A percentile compares a stretch with the other conserved stretches of the same genome.
Conservation (phyloP, 306 rosid species). For the Elaeagnus macrophylla region DNA sequence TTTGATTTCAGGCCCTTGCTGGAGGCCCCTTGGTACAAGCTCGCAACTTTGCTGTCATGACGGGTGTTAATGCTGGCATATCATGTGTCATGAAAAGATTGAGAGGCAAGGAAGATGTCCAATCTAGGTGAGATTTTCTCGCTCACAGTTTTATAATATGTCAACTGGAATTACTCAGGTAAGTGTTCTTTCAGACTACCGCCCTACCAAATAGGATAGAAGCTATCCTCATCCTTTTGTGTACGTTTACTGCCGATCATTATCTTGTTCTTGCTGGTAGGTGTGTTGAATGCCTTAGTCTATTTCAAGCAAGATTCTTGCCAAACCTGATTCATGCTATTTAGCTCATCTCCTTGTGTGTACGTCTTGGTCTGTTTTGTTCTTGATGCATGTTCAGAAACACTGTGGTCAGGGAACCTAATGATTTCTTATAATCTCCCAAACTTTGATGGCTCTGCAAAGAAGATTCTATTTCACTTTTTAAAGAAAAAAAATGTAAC, state of each 20-base stretch:
- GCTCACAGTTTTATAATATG: conserved; percentile 1
- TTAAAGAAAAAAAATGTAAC: no score
- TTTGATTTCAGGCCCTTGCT: conserved; percentile 56
- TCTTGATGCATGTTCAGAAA: no score
- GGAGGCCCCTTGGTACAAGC: conserved; percentile 93
- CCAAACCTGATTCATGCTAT: no score
- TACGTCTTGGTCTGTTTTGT: no score
- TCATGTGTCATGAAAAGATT: conserved; percentile 83
- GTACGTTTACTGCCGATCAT: neutral
- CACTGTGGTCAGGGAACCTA: no score
- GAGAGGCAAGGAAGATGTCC: conserved; percentile 93
- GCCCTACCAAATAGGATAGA: neutral
- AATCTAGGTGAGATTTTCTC: conserved; percentile 51
- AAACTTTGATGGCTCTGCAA: no score
- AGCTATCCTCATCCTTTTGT: neutral
- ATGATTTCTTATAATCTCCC: no score
- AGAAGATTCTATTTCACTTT: no score
- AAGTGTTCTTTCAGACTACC: neutral
- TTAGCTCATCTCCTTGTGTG: no score
- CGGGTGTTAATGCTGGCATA: conserved; percentile 94
- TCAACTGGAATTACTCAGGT: neutral
- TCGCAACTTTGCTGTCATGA: conserved; percentile 95
- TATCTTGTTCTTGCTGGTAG: no score
- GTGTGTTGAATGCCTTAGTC: no score
- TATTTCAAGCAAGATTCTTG: no score